Evolutionary conservation across 148 eudicot genomes (phyloP).

Genomic region (Rhododendron henanense): DNA sequence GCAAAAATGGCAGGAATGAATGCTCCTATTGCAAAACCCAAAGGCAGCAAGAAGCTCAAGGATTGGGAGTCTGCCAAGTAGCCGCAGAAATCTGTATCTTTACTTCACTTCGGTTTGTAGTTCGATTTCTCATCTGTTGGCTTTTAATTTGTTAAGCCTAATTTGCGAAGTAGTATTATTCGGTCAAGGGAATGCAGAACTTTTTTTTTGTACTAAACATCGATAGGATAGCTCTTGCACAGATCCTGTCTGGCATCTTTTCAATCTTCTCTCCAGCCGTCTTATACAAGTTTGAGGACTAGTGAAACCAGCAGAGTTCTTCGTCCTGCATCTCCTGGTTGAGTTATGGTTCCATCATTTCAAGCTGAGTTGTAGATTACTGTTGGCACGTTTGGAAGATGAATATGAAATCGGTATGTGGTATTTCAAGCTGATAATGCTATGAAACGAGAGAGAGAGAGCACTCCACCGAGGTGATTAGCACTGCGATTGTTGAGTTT

Average conservation of each 20-base stretch:
- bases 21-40: conserved; percentile 25
- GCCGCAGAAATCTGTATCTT: not conserved
- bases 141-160: not conserved
- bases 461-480: no score
- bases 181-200: not conserved
- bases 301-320: not conserved
- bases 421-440: no score
- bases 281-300: not conserved
- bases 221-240: not conserved
- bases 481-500: no score
- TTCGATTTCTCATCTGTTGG: not conserved
- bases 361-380: not conserved
- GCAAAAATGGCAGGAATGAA: conserved; percentile 31
- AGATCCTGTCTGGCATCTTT: not conserved
- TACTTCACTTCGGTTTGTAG: not conserved
- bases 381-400: no score
- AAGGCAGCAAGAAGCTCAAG: conserved; percentile 23
- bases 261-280: not conserved
- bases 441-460: no score
- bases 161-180: not conserved
- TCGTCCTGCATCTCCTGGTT: not conserved
- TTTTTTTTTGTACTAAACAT: not conserved
- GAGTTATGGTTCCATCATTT: not conserved
- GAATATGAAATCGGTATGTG: no score
- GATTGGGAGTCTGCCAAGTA: not conserved